phyloP scores from a whole-genome alignment of 2,329 filamentous ascomycete species.

The Colletotrichum abscissum region DNA sequence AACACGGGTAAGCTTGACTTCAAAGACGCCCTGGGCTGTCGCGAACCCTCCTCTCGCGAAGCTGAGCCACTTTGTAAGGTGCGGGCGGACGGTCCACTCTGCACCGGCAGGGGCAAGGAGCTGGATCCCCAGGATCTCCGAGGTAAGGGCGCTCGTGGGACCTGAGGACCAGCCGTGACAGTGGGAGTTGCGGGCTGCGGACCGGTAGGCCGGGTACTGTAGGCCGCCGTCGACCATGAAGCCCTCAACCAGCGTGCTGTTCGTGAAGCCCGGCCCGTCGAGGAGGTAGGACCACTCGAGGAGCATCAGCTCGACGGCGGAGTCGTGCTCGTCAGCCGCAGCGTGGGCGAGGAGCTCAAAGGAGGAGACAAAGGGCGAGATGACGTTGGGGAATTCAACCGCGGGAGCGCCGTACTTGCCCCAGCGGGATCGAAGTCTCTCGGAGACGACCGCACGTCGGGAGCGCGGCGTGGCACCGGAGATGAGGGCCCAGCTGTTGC shows the following conservation, averaged over 20 bases:
- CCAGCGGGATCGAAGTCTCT: constrained; percentile 53
- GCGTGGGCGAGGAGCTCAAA: constrained; percentile 51
- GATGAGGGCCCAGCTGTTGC: constrained; percentile 59
- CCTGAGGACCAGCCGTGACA: constrained; percentile 51
- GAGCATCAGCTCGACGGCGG: constrained; percentile 55
- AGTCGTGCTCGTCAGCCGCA: constrained; percentile 47
- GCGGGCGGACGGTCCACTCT: constrained; percentile 42
- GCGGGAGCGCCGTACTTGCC: constrained; percentile 56
- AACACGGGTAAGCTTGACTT: constrained; percentile 43
- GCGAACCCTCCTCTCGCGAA: constrained; percentile 51
- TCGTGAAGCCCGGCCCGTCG: constrained; percentile 51
- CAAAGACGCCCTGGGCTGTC: constrained; percentile 45
- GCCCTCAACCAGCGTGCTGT: constrained; percentile 54
- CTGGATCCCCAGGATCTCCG: constrained; percentile 44
- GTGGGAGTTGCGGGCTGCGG: constrained; percentile 45
- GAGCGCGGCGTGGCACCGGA: constrained; percentile 39
- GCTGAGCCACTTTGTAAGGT: constrained; percentile 46
- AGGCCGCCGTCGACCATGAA: constrained; percentile 50
- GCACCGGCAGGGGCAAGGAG: constrained; percentile 40
- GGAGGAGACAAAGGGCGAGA: constrained; percentile 48
- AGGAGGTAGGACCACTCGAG: constrained; percentile 54
- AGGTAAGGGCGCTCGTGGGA: constrained; percentile 46
- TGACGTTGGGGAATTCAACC: constrained; percentile 50
- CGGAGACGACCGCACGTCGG: constrained; percentile 42
- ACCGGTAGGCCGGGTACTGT: constrained; percentile 47